Evolutionary conservation across 345 rosid species (phyloP).

Genomic region (Moricandia arvensis): DNA sequence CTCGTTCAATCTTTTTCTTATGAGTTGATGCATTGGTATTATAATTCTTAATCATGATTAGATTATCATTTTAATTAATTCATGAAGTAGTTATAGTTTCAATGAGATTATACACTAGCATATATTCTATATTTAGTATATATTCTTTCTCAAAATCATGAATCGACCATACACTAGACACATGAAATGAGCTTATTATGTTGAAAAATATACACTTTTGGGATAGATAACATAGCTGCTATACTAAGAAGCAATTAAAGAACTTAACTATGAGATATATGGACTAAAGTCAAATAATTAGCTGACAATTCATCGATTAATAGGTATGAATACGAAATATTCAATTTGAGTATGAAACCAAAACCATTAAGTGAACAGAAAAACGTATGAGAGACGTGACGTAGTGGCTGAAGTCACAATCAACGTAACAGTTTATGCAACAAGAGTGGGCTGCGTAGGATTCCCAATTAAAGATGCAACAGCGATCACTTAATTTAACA

Average conservation of each 20-base stretch:
- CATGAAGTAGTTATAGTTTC: neutral
- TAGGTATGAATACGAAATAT: slow-evolving; percentile 4
- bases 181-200: neutral
- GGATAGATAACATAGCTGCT: neutral
- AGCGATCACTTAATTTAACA: slow-evolving; percentile 23
- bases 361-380: slow-evolving; percentile 6
- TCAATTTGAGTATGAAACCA: slow-evolving; percentile 3
- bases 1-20: neutral
- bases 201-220: neutral
- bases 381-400: slow-evolving; percentile 33
- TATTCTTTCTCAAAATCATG: neutral
- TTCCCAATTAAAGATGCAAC: slow-evolving; percentile 39
- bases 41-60: neutral
- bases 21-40: neutral
- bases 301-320: neutral
- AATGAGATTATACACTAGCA: neutral
- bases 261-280: neutral
- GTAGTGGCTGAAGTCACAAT: slow-evolving; percentile 38
- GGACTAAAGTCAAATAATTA: neutral
- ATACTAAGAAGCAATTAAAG: neutral
- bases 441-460: slow-evolving; percentile 60
- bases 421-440: slow-evolving; percentile 23
- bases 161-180: neutral
- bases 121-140: neutral
- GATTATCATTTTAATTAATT: neutral